Evolutionary conservation across 2,329 filamentous ascomycete genomes (phyloP), one percentile per base, ranked within the genome.

Genomic region (Teratosphaeriaceae sp.): DNA sequence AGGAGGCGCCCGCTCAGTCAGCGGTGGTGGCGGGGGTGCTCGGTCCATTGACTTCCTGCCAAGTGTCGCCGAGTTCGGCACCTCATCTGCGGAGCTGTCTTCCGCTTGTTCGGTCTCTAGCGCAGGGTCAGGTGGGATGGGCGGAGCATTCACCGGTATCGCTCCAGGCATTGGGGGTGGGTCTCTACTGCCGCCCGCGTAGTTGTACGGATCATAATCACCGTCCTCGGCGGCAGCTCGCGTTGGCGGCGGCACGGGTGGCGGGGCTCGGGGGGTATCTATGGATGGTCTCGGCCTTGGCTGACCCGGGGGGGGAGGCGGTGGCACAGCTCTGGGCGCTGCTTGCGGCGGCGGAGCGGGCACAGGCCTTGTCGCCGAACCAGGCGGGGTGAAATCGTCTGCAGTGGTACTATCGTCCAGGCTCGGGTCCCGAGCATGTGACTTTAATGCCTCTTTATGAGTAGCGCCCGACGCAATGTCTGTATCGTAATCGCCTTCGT

Each of bases 401-500:
- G 71, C 72, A 18, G 67, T 68, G 2, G 76, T 76, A 30, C 72
- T 77, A 29, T 74, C 79, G 48, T 94, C 88, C 42, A 85, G 61
- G 59, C 85, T 94, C 5, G 83, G 79, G 35, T 90, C 86, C 42
- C 84, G 78, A 6, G 76, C 78, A 63, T 94, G 88, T 7, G 86
- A 71, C 63, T 90, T 94, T 48, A 97, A 66, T 1, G 90, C 89
- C 67, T 95, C 90, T 65, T 94, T 96, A 65, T 95, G 88, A 43
- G 85, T 87, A n/a, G 80, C 88, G 8, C 87, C 84, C n/a, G 89
- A 87, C 1, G 85, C 89, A 60, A 97, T 97, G 61, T 97, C 92
- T 5, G 92, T 97, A 56, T 97, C 92, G 61, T 97, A 97, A 60
- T 97, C 92, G 5, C 90, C 92, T 61, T 98, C 92, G 59, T 97